Conservation (phyloP, 2,329 filamentous ascomycete species). For the Cryphonectria japonica region DNA sequence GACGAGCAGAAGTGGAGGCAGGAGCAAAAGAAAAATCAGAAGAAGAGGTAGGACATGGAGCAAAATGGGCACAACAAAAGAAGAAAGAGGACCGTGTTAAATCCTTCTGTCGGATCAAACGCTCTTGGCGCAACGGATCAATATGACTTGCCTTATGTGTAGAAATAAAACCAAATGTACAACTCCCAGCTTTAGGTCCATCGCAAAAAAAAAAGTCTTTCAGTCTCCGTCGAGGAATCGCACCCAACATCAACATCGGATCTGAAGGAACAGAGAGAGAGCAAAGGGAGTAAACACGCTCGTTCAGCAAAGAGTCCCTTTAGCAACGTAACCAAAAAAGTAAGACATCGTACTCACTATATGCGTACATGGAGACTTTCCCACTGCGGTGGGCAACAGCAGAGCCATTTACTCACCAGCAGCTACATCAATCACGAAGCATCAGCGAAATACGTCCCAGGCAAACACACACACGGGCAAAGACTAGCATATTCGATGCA, state of each 20-base stretch:
- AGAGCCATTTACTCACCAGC: too few relatives aligned
- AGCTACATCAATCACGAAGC: not conserved
- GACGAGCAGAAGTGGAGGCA: slow-evolving; percentile 14
- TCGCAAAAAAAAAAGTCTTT: not conserved
- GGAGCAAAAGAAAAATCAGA: slow-evolving; percentile 16
- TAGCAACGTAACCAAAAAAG: too few relatives aligned
- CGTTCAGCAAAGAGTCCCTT: not conserved
- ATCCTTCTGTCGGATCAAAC: not conserved
- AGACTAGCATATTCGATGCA: not conserved
- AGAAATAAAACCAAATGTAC: not conserved
- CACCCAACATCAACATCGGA: not conserved
- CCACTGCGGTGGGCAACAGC: not conserved
- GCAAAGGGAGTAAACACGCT: too few relatives aligned
- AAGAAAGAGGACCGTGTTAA: slow-evolving; percentile 66
- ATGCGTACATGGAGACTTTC: too few relatives aligned
- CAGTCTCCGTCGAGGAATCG: not conserved
- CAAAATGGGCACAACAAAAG: slow-evolving; percentile 3
- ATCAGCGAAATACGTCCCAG: not conserved
- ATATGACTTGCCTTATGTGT: not conserved
- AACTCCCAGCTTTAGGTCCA: not conserved
- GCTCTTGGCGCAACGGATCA: not conserved
- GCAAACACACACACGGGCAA: not conserved
- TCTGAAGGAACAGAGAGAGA: too few relatives aligned
- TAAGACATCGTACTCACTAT: too few relatives aligned
- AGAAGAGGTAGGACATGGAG: not conserved